phyloP scores from a whole-genome alignment of 1,284 basidiomycete genomes.

The Schizophyllum commune region DNA sequence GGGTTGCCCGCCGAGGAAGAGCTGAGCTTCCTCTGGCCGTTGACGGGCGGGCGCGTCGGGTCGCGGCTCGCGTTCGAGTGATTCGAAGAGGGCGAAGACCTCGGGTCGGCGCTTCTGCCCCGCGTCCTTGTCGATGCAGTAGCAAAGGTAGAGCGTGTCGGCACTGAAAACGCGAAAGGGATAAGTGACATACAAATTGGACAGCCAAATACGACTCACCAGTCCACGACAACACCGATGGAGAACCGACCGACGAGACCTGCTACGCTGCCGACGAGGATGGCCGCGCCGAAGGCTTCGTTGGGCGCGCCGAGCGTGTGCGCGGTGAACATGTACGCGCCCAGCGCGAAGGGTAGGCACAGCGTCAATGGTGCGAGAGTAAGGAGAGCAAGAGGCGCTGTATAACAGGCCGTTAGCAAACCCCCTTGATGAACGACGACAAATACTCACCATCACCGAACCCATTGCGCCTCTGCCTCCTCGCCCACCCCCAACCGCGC shows the following conservation, averaged over 20 bases:
- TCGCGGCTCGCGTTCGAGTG: background rate
- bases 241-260: constrained; percentile 11
- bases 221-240: constrained; percentile 11
- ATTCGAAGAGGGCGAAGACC: background rate
- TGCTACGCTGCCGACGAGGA: constrained; percentile 11
- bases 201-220: constrained; percentile 1
- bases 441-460: constrained; percentile 36
- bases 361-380: constrained; percentile 71
- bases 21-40: background rate
- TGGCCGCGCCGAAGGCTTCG: constrained; percentile 9
- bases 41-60: background rate
- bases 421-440: background rate
- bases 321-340: constrained; percentile 83
- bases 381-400: constrained; percentile 65
- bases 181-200: background rate
- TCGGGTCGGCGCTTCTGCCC: constrained; percentile 4
- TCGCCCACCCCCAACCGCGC: constrained; percentile 13
- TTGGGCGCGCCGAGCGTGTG: constrained; percentile 75
- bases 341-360: constrained; percentile 72
- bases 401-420: constrained; percentile 14
- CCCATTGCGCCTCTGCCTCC: constrained; percentile 36
- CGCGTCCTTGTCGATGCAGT: constrained; percentile 10
- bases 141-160: constrained; percentile 13
- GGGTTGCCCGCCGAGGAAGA: background rate
- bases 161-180: constrained; percentile 1